Conservation (phyloP, 2,329 filamentous ascomycete genomes). For the Fusarium floridanum region DNA sequence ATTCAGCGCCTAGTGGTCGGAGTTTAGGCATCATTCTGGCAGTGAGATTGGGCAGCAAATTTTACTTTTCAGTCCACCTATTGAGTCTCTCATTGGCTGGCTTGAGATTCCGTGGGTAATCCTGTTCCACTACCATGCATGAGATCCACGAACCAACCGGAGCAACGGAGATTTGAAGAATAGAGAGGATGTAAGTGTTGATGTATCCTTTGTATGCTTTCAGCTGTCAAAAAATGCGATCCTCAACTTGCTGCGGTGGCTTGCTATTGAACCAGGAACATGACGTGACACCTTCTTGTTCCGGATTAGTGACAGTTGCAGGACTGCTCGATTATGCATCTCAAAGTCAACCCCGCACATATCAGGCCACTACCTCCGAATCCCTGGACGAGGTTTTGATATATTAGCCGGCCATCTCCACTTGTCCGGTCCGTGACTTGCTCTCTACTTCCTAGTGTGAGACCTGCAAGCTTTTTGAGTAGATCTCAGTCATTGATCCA, state of each 20-base stretch:
- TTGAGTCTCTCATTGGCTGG: not conserved
- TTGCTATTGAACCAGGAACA: not conserved
- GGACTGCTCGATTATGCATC: not conserved
- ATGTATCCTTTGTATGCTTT: not conserved
- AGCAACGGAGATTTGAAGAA: not conserved
- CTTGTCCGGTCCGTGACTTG: not conserved
- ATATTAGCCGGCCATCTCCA: not conserved
- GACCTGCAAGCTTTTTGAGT: no score
- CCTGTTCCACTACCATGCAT: not conserved
- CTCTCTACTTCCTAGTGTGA: not conserved
- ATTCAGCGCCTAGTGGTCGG: not conserved
- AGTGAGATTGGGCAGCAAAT: not conserved
- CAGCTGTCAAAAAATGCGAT: not conserved
- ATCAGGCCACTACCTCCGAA: not conserved
- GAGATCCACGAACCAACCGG: not conserved
- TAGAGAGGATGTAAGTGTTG: not conserved
- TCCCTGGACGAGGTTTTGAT: not conserved
- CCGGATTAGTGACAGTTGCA: not conserved
- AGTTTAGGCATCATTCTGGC: not conserved
- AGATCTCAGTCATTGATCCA: not conserved
- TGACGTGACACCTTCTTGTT: not conserved
- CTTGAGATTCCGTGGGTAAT: not conserved
- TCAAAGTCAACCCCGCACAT: not conserved
- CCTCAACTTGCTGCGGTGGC: not conserved
- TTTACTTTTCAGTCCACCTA: not conserved